Evolutionary conservation across 2,329 filamentous ascomycete genomes (phyloP).

Genomic region (Sarocladium strictum): DNA sequence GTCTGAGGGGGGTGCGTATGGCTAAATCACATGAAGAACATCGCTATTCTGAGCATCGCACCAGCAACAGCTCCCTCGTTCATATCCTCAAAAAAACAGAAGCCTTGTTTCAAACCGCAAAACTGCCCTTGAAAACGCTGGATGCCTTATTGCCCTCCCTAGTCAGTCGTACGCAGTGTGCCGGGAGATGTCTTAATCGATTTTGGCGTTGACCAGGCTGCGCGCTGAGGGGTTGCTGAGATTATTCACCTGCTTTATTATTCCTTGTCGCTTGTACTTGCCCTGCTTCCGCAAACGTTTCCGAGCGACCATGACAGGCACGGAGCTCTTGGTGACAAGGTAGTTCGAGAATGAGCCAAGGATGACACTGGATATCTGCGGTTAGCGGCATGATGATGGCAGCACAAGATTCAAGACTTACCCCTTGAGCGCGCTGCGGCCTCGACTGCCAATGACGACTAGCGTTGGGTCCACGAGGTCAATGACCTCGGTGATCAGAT

Average conservation of each 20-base stretch:
- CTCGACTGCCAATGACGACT: constrained; percentile 87
- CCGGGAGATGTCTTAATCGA: constrained; percentile 61
- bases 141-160: too few relatives aligned
- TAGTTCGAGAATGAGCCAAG: constrained; percentile 97
- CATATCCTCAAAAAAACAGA: too few relatives aligned
- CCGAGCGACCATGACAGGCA: constrained; percentile 95
- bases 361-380: constrained; percentile 59
- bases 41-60: neutral
- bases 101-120: too few relatives aligned
- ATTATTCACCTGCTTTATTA: constrained; percentile 72
- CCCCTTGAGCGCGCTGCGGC: constrained; percentile 89
- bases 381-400: constrained; percentile 10
- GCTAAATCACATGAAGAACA: neutral
- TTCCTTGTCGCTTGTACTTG: constrained; percentile 63
- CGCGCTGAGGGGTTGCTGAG: constrained; percentile 62
- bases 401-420: constrained; percentile 37
- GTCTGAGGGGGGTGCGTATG: too few relatives aligned
- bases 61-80: constrained; percentile 18
- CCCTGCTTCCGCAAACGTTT: constrained; percentile 84
- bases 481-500: constrained; percentile 95
- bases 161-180: too few relatives aligned
- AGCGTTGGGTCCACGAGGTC: constrained; percentile 87
- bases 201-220: constrained; percentile 65
- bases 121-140: too few relatives aligned
- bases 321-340: constrained; percentile 90